Percentiles rank a stretch among this genome's conserved stretches.
phyloP scores from a whole-genome alignment of 129 eudicot genomes.

The Centaurea solstitialis region DNA sequence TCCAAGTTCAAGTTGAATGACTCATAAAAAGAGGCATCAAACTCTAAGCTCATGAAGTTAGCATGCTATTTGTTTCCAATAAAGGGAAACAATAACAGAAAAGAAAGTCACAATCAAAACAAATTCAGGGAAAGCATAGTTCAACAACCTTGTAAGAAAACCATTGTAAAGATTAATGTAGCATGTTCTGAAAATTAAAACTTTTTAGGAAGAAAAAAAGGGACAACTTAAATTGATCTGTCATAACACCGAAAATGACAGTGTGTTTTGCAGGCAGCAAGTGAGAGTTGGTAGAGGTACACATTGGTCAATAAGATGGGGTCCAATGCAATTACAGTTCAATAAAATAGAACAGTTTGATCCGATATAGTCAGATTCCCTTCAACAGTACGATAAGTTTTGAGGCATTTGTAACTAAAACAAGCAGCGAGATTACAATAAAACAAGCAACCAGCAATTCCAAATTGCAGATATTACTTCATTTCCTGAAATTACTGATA shows the following conservation, averaged over 20 bases:
- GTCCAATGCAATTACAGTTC: background rate
- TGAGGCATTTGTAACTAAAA: background rate
- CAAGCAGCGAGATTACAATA: background rate
- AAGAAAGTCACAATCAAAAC: background rate
- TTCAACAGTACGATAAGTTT: background rate
- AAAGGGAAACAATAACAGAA: background rate
- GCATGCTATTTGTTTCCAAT: background rate
- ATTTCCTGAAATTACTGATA: background rate
- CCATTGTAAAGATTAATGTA: background rate
- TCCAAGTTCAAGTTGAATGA: background rate
- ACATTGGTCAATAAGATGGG: background rate
- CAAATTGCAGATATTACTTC: background rate
- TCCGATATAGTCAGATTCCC: background rate
- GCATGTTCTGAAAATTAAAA: background rate
- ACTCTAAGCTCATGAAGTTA: background rate
- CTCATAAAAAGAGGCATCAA: background rate
- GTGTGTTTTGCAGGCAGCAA: background rate
- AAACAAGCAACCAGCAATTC: background rate
- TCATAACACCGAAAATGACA: background rate
- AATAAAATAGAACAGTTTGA: background rate
- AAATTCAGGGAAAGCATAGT: background rate
- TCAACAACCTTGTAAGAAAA: background rate
- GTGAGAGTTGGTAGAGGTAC: background rate
- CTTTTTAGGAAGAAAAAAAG: background rate
- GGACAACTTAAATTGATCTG: background rate